phyloP scores from a whole-genome alignment of 2,329 filamentous ascomycete genomes.

The Parastagonospora avenae region DNA sequence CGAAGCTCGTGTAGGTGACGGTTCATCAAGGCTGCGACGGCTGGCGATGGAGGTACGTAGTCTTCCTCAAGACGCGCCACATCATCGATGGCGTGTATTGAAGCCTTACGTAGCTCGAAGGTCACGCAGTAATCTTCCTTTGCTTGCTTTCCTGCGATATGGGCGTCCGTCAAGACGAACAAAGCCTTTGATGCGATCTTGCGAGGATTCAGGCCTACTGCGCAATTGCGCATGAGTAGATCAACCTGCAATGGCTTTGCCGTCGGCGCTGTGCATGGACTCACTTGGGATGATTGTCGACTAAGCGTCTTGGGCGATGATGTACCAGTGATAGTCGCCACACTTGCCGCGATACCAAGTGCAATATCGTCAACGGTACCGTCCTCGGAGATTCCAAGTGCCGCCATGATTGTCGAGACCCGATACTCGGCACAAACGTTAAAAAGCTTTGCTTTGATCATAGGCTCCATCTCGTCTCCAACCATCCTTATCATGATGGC shows the following conservation, averaged over 20 bases:
- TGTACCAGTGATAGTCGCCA: slow-evolving; percentile 75
- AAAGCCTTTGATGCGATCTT: slow-evolving; percentile 75
- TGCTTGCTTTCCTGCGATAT: slow-evolving; percentile 70
- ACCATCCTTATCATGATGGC: slow-evolving; percentile 89
- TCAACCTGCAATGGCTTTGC: slow-evolving; percentile 64
- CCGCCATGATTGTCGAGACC: slow-evolving; percentile 79
- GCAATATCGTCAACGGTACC: slow-evolving; percentile 71
- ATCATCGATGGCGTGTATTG: slow-evolving; percentile 83
- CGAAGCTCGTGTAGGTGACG: slow-evolving; percentile 58
- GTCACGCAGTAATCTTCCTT: slow-evolving; percentile 67
- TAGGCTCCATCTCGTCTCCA: slow-evolving; percentile 91
- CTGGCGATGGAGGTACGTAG: slow-evolving; percentile 10
- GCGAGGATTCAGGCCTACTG: slow-evolving; percentile 83
- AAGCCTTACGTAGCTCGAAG: slow-evolving; percentile 77
- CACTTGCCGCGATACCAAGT: slow-evolving; percentile 75
- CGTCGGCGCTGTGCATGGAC: slow-evolving; percentile 20
- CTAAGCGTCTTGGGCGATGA: slow-evolving; percentile 54
- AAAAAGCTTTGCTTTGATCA: slow-evolving; percentile 84
- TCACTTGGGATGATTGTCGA: slow-evolving; percentile 36
- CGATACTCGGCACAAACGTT: slow-evolving; percentile 88
- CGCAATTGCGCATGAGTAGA: slow-evolving; percentile 78
- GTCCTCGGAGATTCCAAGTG: slow-evolving; percentile 72
- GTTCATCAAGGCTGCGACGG: slow-evolving; percentile 26
- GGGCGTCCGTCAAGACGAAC: slow-evolving; percentile 78
- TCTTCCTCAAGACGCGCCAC: slow-evolving; percentile 53